Percentiles rank a stretch among this genome's conserved stretches.
Evolutionary conservation across 148 eudicot genomes (phyloP).

Genomic region (Rhododendron ferrugineum): DNA sequence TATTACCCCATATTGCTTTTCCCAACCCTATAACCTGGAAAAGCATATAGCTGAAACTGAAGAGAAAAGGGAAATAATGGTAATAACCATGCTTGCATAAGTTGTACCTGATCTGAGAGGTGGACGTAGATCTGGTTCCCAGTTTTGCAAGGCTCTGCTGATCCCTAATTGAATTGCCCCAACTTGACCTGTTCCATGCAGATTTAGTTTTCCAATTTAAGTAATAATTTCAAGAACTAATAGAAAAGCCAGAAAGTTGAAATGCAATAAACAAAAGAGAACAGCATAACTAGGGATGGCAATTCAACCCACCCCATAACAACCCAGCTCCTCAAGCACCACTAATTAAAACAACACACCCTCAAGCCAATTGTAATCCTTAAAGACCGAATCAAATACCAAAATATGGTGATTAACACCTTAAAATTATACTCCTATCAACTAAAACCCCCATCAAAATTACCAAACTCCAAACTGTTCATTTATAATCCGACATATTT

Average conservation of each 20-base stretch:
- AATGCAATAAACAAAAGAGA: neutral
- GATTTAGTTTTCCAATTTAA: neutral
- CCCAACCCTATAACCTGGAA: neutral
- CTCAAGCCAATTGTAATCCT: too few species aligned
- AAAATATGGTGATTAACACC: too few species aligned
- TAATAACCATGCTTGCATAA: neutral
- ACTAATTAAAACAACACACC: too few species aligned
- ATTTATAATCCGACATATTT: too few species aligned
- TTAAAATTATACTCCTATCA: too few species aligned
- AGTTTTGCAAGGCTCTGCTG: slow-evolving; percentile 87
- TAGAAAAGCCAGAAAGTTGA: neutral
- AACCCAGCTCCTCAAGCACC: too few species aligned
- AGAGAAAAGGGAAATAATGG: neutral
- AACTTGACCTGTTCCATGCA: slow-evolving; percentile 69
- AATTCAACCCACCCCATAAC: too few species aligned
- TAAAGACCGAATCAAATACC: too few species aligned
- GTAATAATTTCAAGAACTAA: neutral
- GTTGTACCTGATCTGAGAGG: slow-evolving; percentile 71
- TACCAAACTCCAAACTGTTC: too few species aligned
- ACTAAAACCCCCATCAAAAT: too few species aligned
- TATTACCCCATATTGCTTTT: neutral
- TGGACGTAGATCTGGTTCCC: slow-evolving; percentile 92
- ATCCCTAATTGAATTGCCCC: slow-evolving; percentile 85
- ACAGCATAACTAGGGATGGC: neutral
- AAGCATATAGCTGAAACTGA: neutral